Evolutionary conservation across 2,329 filamentous ascomycete genomes (phyloP).

Genomic region (Colletotrichum sp.): DNA sequence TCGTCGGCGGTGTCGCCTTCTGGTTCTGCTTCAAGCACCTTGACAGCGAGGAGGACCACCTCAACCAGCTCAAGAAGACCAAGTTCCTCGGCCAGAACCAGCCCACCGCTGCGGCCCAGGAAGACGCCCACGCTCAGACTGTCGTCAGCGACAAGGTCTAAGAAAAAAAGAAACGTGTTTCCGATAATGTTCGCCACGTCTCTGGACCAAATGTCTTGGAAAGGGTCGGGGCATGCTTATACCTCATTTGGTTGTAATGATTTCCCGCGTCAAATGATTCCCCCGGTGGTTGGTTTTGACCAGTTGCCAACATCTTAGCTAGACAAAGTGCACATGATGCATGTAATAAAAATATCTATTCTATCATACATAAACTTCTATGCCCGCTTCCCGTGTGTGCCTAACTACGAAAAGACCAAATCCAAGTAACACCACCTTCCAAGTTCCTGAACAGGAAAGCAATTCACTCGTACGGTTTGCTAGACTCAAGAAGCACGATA

Average conservation of each 20-base stretch:
- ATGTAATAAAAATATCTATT: constrained; percentile 6
- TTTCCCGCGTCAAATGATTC: constrained; percentile 22
- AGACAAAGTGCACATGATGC: constrained; percentile 9
- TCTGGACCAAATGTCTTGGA: not conserved
- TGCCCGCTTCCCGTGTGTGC: no score
- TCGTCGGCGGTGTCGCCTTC: constrained; percentile 67
- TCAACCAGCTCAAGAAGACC: constrained; percentile 65
- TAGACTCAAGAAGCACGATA: no score
- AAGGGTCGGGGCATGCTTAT: not conserved
- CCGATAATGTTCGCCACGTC: not conserved
- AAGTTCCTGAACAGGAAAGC: no score
- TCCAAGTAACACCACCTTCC: no score
- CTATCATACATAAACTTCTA: no score
- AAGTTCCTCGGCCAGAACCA: constrained; percentile 45
- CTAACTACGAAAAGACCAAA: no score
- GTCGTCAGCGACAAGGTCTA: constrained; percentile 13
- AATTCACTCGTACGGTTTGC: no score
- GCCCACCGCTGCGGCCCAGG: constrained; percentile 31
- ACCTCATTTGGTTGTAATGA: constrained; percentile 15
- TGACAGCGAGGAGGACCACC: constrained; percentile 70
- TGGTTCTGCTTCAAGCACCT: constrained; percentile 72
- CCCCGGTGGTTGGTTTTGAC: constrained; percentile 11
- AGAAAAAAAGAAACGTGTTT: not conserved
- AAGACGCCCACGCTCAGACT: not conserved
- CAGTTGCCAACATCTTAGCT: constrained; percentile 1